Percentiles rank a stretch among this genome's conserved stretches.
phyloP scores from a whole-genome alignment of 2,329 filamentous ascomycete genomes.

The Fusarium falciforme region DNA sequence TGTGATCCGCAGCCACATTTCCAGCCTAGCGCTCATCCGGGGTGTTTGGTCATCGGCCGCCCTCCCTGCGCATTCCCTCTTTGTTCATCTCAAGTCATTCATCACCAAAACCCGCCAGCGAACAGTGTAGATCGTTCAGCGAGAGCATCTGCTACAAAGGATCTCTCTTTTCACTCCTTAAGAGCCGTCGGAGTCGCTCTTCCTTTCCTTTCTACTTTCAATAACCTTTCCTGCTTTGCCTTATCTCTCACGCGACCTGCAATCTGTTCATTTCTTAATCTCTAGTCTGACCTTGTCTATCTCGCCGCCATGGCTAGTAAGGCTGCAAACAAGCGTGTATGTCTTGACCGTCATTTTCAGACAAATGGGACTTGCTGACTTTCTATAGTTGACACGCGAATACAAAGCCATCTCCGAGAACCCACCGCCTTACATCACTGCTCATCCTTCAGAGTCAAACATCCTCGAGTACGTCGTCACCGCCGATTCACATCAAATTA shows the following conservation, averaged over 20 bases:
- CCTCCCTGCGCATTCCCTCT: slow-evolving; percentile 29
- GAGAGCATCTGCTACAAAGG: slow-evolving; percentile 3
- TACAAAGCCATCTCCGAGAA: slow-evolving; percentile 75
- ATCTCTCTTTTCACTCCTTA: slow-evolving; percentile 6
- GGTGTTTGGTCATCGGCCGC: slow-evolving; percentile 7
- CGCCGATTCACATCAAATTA: background rate
- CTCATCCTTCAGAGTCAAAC: slow-evolving; percentile 90
- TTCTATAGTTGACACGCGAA: slow-evolving; percentile 67
- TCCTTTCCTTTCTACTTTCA: slow-evolving; percentile 8
- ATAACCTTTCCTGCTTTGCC: background rate
- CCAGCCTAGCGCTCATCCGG: slow-evolving; percentile 16
- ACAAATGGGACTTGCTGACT: slow-evolving; percentile 34
- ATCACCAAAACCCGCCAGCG: slow-evolving; percentile 19
- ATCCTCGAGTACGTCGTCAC: slow-evolving; percentile 78
- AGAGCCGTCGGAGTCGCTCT: background rate
- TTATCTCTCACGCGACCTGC: slow-evolving; percentile 38
- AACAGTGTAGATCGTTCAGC: slow-evolving; percentile 14
- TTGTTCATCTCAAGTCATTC: slow-evolving; percentile 25
- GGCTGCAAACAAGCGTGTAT: slow-evolving; percentile 77
- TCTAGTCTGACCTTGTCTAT: slow-evolving; percentile 1
- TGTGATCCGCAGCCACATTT: slow-evolving; percentile 36
- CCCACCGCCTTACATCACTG: slow-evolving; percentile 88
- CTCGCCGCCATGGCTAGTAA: slow-evolving; percentile 72
- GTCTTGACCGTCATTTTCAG: slow-evolving; percentile 41
- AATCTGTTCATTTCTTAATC: slow-evolving; percentile 41